Evolutionary conservation across 805 yeast genomes (phyloP), one percentile per base, ranked within the genome.

Genomic region (Hanseniaspora meyeri): DNA sequence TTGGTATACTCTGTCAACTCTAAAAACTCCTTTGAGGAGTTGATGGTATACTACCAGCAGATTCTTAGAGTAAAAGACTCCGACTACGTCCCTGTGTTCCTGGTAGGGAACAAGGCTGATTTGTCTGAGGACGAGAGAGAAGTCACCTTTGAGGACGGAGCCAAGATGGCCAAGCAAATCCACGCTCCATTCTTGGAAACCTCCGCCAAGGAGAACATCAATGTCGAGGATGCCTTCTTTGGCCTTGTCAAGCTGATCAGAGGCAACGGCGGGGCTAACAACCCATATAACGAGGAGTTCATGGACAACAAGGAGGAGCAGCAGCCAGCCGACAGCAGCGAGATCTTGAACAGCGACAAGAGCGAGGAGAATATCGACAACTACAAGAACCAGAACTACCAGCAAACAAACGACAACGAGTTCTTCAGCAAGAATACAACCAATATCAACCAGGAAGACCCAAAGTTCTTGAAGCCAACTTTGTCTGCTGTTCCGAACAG

Each of bases 1-100:
- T 73, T 90, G 52, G 97, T 89, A 14, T 93, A 91, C 68, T 82
- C 93, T 36, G 86, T 93, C 60, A 88, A 93, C 49, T 86, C 91
- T 58, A 77, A 87, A 60, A 80, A 82, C 62, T 83, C 96, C 2
- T 87, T 90, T 68, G 91, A 88, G 63, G 95, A 91, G 65, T 77
- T 91, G 65, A 76, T 80, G 63, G 79, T 84, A 43, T 93, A 89
- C 70, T 82, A 80, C 68, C 87, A 85, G 62, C 95, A 85, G 65
- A 83, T 89, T 55, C 75, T 77, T 60, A 73, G 95, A 49, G 91
- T 87, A 56, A 87, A 87, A 71, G 91, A 83, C 62, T 66, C 82
- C 46, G 85, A 83, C 51, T 75, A 77, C 62, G 89, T 87, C 49
- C 95, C 96, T 1, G 79, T 86, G 58, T 70, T 83, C 49, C 75